Conservation (phyloP, 768 basidiomycete species). For the Calocybe cyanea region DNA sequence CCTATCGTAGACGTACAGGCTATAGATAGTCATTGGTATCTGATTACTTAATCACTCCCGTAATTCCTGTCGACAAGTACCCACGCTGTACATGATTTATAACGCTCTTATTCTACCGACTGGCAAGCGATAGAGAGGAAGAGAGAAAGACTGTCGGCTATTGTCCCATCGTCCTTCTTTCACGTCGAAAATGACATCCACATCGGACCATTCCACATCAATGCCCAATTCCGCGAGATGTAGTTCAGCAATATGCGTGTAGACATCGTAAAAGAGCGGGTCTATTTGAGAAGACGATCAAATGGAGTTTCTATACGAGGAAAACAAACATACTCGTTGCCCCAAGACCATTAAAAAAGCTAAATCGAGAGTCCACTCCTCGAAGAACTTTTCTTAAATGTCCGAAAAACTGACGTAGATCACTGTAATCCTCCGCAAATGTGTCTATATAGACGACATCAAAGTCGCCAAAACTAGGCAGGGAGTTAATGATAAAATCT, state of each 20-base stretch:
- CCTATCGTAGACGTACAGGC: slow-evolving; percentile 94
- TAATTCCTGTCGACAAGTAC: no score
- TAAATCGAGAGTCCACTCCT: slow-evolving; percentile 73
- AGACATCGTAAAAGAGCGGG: slow-evolving; percentile 87
- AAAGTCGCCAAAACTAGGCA: slow-evolving; percentile 70
- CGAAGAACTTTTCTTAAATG: slow-evolving; percentile 72
- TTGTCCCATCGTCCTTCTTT: slow-evolving; percentile 70
- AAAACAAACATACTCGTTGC: slow-evolving; percentile 70
- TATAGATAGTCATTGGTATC: slow-evolving; percentile 77
- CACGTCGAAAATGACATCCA: slow-evolving; percentile 54
- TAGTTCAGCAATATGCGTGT: slow-evolving; percentile 77
- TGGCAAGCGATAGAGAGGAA: slow-evolving; percentile 73
- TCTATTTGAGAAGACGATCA: slow-evolving; percentile 42
- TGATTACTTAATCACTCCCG: background rate
- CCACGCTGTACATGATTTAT: background rate
- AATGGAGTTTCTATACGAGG: background rate
- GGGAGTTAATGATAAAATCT: slow-evolving; percentile 62
- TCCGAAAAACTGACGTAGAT: slow-evolving; percentile 79
- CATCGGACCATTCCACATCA: slow-evolving; percentile 77
- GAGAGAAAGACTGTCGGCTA: slow-evolving; percentile 70
- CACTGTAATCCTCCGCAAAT: slow-evolving; percentile 84
- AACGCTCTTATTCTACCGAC: slow-evolving; percentile 33
- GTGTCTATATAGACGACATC: slow-evolving; percentile 92
- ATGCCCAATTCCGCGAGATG: slow-evolving; percentile 82
- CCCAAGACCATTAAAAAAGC: slow-evolving; percentile 97